Evolutionary conservation across 192 early-diverging fungal species (phyloP).

Genomic region (Umbelopsis ramanniana): DNA sequence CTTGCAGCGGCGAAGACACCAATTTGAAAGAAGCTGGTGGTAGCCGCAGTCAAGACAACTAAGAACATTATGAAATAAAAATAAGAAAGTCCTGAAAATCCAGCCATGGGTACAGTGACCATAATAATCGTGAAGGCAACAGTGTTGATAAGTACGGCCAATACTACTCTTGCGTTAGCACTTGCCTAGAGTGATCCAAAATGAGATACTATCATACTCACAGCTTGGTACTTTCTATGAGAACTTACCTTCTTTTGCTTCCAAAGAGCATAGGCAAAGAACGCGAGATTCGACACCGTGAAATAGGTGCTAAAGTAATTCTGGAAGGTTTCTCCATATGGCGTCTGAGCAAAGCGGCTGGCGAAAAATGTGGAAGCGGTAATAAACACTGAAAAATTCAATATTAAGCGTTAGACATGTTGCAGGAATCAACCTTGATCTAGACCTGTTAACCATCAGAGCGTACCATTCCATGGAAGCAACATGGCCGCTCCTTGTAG

Average conservation of each 20-base stretch:
- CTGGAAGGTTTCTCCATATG: conserved; percentile 68
- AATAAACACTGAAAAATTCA: conserved; percentile 62
- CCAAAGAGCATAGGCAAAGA: conserved; percentile 54
- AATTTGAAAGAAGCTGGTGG: conserved; percentile 67
- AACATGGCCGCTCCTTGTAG: conserved; percentile 78
- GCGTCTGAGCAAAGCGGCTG: conserved; percentile 61
- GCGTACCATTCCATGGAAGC: conserved; percentile 77
- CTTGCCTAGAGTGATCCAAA: neutral
- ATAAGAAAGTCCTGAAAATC: conserved; percentile 54
- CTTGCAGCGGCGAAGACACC: conserved; percentile 74
- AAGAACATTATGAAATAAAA: conserved; percentile 67
- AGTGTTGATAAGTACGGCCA: conserved; percentile 58
- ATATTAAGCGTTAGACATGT: neutral
- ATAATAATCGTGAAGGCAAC: conserved; percentile 53
- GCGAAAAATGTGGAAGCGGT: conserved; percentile 78
- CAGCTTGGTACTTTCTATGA: neutral
- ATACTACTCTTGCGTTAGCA: conserved; percentile 33
- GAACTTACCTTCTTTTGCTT: conserved; percentile 50
- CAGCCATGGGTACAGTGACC: conserved; percentile 49
- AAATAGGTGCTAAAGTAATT: conserved; percentile 76
- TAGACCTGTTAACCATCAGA: neutral
- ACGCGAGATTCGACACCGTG: conserved; percentile 63
- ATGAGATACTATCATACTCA: too few relatives aligned
- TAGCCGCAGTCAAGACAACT: conserved; percentile 57
- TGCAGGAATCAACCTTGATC: neutral